Percentiles rank a stretch among this genome's conserved stretches.
phyloP scores from a whole-genome alignment of 2,329 filamentous ascomycete species.

The Ophiostoma australiae region DNA sequence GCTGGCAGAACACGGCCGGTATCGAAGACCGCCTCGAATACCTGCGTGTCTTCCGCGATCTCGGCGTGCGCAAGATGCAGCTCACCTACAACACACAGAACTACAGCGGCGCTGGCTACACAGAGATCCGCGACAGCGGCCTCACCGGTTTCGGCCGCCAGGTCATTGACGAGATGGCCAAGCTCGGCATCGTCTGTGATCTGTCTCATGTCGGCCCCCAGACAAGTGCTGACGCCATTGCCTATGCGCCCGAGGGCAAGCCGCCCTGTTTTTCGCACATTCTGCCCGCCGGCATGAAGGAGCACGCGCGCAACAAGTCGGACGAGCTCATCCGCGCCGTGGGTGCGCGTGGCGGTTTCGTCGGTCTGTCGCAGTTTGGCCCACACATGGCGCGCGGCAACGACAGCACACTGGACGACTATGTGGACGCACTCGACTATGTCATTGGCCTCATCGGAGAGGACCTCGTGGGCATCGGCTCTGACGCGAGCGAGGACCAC shows the following conservation, averaged over 20 bases:
- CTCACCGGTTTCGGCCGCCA: slow-evolving; percentile 37
- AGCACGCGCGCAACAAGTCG: slow-evolving; percentile 39
- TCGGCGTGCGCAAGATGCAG: slow-evolving; percentile 41
- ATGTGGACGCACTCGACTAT: slow-evolving; percentile 39
- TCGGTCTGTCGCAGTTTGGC: slow-evolving; percentile 39
- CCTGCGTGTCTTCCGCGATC: slow-evolving; percentile 38
- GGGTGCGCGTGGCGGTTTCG: slow-evolving; percentile 37
- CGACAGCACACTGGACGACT: slow-evolving; percentile 40
- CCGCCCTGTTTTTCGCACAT: slow-evolving; percentile 41
- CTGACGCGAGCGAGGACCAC: slow-evolving; percentile 39
- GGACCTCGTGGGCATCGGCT: slow-evolving; percentile 38
- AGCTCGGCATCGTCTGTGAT: slow-evolving; percentile 37
- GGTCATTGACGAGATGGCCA: slow-evolving; percentile 36
- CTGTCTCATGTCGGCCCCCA: slow-evolving; percentile 36
- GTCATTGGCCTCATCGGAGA: slow-evolving; percentile 37
- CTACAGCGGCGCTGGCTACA: slow-evolving; percentile 40
- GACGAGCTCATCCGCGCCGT: slow-evolving; percentile 37
- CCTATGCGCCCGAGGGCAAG: slow-evolving; percentile 34
- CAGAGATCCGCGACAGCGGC: slow-evolving; percentile 36
- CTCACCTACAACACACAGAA: slow-evolving; percentile 42
- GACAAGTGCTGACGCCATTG: slow-evolving; percentile 36
- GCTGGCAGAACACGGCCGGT: slow-evolving; percentile 41
- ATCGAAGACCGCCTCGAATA: slow-evolving; percentile 40
- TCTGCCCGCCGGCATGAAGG: slow-evolving; percentile 35
- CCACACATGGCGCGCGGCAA: slow-evolving; percentile 40